Evolutionary conservation across 2,329 filamentous ascomycete genomes (phyloP).

Genomic region (Fusarium chuoi): DNA sequence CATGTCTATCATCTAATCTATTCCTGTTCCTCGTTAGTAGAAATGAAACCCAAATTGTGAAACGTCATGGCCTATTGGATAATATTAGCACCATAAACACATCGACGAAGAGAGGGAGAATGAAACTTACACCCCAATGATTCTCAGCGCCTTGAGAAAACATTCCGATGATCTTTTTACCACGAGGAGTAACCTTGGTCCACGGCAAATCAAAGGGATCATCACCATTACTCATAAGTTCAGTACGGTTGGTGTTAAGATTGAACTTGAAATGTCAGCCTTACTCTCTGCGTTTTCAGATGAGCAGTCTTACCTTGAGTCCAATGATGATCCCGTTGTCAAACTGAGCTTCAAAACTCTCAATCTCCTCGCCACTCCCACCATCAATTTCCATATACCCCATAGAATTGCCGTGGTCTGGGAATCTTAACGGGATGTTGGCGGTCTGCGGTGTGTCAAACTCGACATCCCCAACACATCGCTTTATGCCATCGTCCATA

Average conservation of each 20-base stretch:
- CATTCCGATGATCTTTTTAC: constrained; percentile 20
- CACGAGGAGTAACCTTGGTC: constrained; percentile 4
- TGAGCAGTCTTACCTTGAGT: constrained; percentile 8
- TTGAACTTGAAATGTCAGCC: neutral
- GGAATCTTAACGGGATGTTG: neutral
- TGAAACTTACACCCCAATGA: neutral
- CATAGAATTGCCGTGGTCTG: neutral
- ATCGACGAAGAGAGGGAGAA: neutral
- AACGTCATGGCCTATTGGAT: neutral
- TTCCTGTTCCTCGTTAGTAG: neutral
- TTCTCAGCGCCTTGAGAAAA: neutral
- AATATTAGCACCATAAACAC: neutral
- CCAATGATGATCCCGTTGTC: neutral
- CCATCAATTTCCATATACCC: constrained; percentile 1
- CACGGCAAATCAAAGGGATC: neutral
- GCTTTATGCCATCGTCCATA: neutral
- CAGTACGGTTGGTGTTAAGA: neutral
- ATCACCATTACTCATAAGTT: neutral
- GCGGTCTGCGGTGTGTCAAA: neutral
- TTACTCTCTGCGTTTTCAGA: neutral
- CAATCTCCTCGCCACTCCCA: constrained; percentile 9
- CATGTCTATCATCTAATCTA: neutral
- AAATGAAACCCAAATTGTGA: neutral
- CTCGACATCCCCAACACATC: neutral
- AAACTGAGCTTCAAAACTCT: neutral